Evolutionary conservation across 2,329 filamentous ascomycete species (phyloP).

Genomic region (Fusarium humuli): DNA sequence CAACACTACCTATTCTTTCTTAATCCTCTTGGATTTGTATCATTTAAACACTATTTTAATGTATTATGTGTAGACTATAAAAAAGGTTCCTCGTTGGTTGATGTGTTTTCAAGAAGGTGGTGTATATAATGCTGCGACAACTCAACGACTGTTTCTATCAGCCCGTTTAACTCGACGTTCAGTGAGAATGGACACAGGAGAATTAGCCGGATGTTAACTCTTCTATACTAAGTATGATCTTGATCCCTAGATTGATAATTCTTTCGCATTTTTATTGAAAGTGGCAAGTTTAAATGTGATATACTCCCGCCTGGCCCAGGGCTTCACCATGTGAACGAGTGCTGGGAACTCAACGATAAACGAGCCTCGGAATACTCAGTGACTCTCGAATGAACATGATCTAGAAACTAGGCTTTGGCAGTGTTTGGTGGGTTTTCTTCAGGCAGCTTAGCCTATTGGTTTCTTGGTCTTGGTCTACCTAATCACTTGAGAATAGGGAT

Average conservation of each 20-base stretch:
- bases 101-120: no score
- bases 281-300: not conserved
- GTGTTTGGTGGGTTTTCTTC: not conserved
- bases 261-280: not conserved
- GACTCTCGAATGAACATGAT: not conserved
- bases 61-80: not conserved
- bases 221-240: not conserved
- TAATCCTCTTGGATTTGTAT: not conserved
- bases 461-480: not conserved
- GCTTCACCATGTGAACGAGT: not conserved
- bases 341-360: not conserved
- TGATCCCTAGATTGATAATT: no score
- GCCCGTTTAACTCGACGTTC: no score
- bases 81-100: no score
- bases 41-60: not conserved
- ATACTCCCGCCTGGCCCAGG: not conserved
- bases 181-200: not conserved
- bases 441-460: not conserved
- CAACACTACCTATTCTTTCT: not conserved
- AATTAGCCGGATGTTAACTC: not conserved
- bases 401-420: not conserved
- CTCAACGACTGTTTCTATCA: no score
- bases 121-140: no score
- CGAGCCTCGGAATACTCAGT: not conserved
- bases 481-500: not conserved